Evolutionary conservation across 148 eudicot species (phyloP).

Genomic region (Cornus suecica): DNA sequence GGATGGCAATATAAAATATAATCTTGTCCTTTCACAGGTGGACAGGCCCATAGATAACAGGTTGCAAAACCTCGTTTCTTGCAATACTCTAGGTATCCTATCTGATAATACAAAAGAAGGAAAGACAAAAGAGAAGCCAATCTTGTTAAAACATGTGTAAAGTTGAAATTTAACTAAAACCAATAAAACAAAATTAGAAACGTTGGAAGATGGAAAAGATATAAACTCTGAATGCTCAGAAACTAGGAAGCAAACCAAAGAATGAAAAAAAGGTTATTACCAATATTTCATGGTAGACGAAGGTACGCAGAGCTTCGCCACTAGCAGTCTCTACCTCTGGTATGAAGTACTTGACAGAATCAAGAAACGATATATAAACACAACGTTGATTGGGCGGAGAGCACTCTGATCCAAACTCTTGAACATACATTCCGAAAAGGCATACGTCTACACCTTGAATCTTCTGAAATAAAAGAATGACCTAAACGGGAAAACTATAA

Average conservation of each 20-base stretch:
- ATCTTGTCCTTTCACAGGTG: constrained; percentile 98
- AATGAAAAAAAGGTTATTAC: constrained; percentile 26
- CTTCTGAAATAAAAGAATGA: constrained; percentile 83
- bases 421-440: constrained; percentile 98
- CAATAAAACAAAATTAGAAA: constrained; percentile 11
- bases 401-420: constrained; percentile 95
- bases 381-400: constrained; percentile 87
- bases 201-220: background rate
- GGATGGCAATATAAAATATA: constrained; percentile 99
- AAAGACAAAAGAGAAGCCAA: too few species aligned
- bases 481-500: constrained; percentile 40
- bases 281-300: constrained; percentile 98
- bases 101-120: constrained; percentile 36
- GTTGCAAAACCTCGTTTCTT: constrained; percentile 92
- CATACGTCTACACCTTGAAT: constrained; percentile 98
- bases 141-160: too few species aligned
- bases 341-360: constrained; percentile 94
- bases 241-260: too few species aligned
- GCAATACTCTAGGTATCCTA: constrained; percentile 94
- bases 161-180: too few species aligned
- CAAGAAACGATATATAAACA: constrained; percentile 93
- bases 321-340: constrained; percentile 83
- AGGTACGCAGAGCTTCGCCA: constrained; percentile 97
- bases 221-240: too few species aligned
- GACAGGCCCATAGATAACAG: constrained; percentile 99